phyloP scores from a whole-genome alignment of 164 flowering plant genomes.

The Dillenia suffruticosa region DNA sequence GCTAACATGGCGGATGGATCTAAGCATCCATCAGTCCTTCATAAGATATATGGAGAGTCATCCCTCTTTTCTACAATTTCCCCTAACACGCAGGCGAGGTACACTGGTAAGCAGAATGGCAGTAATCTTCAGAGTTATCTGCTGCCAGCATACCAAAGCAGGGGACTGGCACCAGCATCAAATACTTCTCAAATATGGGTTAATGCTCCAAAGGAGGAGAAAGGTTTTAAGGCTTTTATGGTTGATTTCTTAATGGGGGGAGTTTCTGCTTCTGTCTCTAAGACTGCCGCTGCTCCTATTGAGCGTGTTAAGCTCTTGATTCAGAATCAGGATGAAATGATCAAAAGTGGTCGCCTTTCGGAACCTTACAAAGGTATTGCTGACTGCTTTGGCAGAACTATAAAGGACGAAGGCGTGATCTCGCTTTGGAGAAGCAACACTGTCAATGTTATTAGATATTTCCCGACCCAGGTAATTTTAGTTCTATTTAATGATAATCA shows the following conservation, averaged over 20 bases:
- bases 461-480: slow-evolving; percentile 51
- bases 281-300: slow-evolving; percentile 61
- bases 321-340: slow-evolving; percentile 58
- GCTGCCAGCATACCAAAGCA: slow-evolving; percentile 16
- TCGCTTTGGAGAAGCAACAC: slow-evolving; percentile 60
- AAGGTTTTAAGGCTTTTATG: slow-evolving; percentile 25
- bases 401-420: slow-evolving; percentile 51
- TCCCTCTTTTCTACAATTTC: slow-evolving; percentile 41
- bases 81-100: slow-evolving; percentile 29
- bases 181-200: slow-evolving; percentile 28
- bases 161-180: slow-evolving; percentile 20
- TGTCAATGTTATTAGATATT: slow-evolving; percentile 56
- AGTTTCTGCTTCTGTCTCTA: slow-evolving; percentile 59
- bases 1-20: slow-evolving; percentile 55
- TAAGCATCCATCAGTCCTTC: slow-evolving; percentile 39
- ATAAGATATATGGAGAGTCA: slow-evolving; percentile 45
- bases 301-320: slow-evolving; percentile 56
- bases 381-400: slow-evolving; percentile 50
- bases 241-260: slow-evolving; percentile 58
- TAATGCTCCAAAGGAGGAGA: slow-evolving; percentile 39
- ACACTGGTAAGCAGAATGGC: slow-evolving; percentile 30
- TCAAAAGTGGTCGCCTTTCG: slow-evolving; percentile 49
- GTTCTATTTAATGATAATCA: neutral
- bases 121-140: slow-evolving; percentile 23
- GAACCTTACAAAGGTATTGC: slow-evolving; percentile 50